phyloP scores from a whole-genome alignment of 768 basidiomycete species.

The Mycena albidolilacea region DNA sequence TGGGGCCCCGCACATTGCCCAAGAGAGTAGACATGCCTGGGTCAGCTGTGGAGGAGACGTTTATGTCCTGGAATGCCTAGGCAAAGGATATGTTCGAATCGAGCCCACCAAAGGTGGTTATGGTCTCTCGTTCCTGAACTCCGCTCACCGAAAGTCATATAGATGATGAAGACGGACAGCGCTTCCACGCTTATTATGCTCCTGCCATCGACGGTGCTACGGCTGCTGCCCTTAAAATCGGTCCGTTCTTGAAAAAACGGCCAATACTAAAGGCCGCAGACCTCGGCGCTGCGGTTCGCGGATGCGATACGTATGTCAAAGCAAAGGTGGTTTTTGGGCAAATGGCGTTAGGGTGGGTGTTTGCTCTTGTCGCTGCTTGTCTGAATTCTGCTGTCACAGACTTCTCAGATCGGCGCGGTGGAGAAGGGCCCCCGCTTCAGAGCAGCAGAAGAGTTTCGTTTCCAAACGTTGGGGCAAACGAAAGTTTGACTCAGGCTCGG shows the following conservation, averaged over 20 bases:
- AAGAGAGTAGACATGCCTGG: slow-evolving; percentile 78
- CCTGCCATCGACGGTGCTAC: slow-evolving; percentile 65
- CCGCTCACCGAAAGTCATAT: slow-evolving; percentile 12
- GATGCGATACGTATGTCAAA: slow-evolving; percentile 77
- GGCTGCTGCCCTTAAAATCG: slow-evolving; percentile 60
- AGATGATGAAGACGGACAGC: slow-evolving; percentile 49
- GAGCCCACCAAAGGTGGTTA: slow-evolving; percentile 56
- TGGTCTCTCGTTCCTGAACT: not conserved
- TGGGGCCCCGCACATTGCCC: slow-evolving; percentile 67
- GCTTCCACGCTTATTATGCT: slow-evolving; percentile 69
- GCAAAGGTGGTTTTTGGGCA: slow-evolving; percentile 69
- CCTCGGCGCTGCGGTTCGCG: slow-evolving; percentile 74
- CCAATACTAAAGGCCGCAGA: slow-evolving; percentile 67
- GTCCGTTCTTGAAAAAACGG: slow-evolving; percentile 69
- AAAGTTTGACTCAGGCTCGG: slow-evolving; percentile 39
- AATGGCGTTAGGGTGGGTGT: slow-evolving; percentile 65
- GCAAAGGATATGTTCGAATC: slow-evolving; percentile 77
- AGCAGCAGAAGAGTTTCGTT: slow-evolving; percentile 71
- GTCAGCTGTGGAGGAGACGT: slow-evolving; percentile 81
- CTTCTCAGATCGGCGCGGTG: slow-evolving; percentile 76
- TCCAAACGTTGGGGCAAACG: slow-evolving; percentile 63
- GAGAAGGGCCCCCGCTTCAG: slow-evolving; percentile 74
- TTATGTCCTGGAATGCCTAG: slow-evolving; percentile 84
- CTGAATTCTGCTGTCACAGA: slow-evolving; percentile 51
- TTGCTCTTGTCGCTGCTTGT: slow-evolving; percentile 9